Percentiles rank a stretch among this genome's conserved stretches.
Conservation (phyloP, 495 filamentous ascomycete genomes). For the Tuber melanosporum region DNA sequence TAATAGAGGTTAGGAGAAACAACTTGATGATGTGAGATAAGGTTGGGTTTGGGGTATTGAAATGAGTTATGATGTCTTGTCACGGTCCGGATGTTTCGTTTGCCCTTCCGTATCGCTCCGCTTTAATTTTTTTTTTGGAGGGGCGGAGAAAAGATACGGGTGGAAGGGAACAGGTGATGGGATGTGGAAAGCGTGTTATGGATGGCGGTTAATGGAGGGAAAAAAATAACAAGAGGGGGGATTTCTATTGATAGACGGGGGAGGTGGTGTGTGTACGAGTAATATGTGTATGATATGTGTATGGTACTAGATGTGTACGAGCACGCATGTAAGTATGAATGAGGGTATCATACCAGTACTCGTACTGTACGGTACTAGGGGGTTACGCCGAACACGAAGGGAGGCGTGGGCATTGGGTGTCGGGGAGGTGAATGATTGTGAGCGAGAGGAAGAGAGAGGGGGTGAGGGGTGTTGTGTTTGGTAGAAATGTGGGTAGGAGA, state of each 20-base stretch:
- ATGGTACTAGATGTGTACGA: neutral
- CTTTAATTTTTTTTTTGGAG: neutral
- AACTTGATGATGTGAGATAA: neutral
- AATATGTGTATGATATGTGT: neutral
- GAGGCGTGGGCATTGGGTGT: conserved; percentile 9
- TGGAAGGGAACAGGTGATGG: neutral
- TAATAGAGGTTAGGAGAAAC: neutral
- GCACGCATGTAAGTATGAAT: neutral
- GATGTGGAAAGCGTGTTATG: neutral
- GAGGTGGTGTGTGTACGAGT: neutral
- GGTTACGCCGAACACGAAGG: conserved; percentile 12
- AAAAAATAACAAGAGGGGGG: neutral
- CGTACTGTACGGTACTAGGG: neutral
- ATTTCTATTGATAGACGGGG: neutral
- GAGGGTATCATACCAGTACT: neutral
- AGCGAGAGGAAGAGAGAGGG: neutral
- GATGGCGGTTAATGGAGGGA: neutral
- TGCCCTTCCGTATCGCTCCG: neutral
- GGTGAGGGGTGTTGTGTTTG: neutral
- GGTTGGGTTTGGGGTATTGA: neutral
- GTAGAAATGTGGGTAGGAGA: conserved; percentile 7
- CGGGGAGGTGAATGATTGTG: neutral
- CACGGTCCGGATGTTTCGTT: neutral
- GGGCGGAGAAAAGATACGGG: neutral
- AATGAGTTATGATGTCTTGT: neutral